Evolutionary conservation across 495 filamentous ascomycete genomes (phyloP).

Genomic region (Neurospora intermedia): DNA sequence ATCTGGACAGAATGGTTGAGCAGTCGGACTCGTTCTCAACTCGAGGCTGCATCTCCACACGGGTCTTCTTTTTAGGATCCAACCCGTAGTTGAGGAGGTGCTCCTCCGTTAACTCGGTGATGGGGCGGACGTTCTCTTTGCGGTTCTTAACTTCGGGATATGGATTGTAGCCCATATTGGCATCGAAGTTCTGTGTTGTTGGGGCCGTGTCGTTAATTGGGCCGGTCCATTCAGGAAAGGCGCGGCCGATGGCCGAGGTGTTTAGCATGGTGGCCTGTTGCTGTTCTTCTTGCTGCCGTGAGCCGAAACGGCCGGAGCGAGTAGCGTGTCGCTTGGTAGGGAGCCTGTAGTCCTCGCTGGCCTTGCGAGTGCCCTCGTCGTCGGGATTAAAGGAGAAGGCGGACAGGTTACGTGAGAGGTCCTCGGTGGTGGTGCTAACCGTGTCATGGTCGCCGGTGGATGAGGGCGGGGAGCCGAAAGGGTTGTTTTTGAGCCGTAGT

Average conservation of each 20-base stretch:
- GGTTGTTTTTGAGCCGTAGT: conserved; percentile 27
- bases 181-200: conserved; percentile 15
- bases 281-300: conserved; percentile 2
- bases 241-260: conserved; percentile 51
- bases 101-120: conserved; percentile 11
- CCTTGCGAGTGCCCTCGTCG: conserved; percentile 33
- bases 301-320: conserved; percentile 21
- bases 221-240: conserved; percentile 49
- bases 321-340: conserved; percentile 11
- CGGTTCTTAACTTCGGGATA: conserved; percentile 8
- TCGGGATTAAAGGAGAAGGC: conserved; percentile 35
- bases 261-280: conserved; percentile 31
- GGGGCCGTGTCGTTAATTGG: conserved; percentile 11
- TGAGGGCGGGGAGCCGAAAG: conserved; percentile 40
- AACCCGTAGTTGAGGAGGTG: conserved; percentile 17
- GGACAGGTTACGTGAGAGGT: conserved; percentile 26
- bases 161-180: conserved; percentile 7
- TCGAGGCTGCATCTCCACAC: conserved; percentile 33
- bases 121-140: conserved; percentile 32
- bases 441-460: conserved; percentile 43
- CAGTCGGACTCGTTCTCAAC: conserved; percentile 35
- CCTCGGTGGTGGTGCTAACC: conserved; percentile 32
- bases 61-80: conserved; percentile 19
- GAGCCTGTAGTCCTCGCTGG: conserved; percentile 14
- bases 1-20: conserved; percentile 27